Evolutionary conservation across 495 filamentous ascomycete genomes (phyloP), one percentile per base, ranked within the genome.

Genomic region (Talaromyces stipitatus): DNA sequence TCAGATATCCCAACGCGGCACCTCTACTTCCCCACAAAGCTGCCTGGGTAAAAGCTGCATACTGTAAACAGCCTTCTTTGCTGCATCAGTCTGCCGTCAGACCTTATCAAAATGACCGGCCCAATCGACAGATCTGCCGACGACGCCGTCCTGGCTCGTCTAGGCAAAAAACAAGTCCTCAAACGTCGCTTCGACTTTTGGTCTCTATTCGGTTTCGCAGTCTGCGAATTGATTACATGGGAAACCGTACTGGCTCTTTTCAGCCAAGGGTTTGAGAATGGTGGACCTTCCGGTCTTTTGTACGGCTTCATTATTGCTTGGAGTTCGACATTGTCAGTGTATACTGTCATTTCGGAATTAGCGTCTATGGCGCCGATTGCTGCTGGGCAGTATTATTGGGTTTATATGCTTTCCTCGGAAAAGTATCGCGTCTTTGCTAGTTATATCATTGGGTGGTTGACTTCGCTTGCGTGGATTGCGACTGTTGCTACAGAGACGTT

Each of bases 241-340:
- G 72, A 73, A 52, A 70, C 68, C 0, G 65, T 71, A 6, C 58
- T 72, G 2, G 68, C 61, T 14, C 58, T 63, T 20, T 72, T 64
- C 55, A 60, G 55, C 16, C 57, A 69, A 30, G 61, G 58, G 3
- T 62, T 69, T 3, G 58, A 66, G 12, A 75, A 72, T 59, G 78
- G 74, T 6, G 79, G 79, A 2, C 72, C 78, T 0, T 74, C 67
- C 0, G 77, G 73, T 4, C 70, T 80, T 0, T 59, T 78, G 11
- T 81, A 74, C 65, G 73, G 73, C 4, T 82, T 76, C 56, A 57
- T 82, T 1, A 71, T 80, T 54, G 68, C 67, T 27, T 79, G 75
- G 71, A 58, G 74, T 4, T 75, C 74, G 8, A 74, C 71, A 1
- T 60, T 77, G 12, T 78, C 73, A 0, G 68, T 74, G 0, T 78